phyloP scores from a whole-genome alignment of 1,284 basidiomycete species.

The Pseudozyma thailandica region DNA sequence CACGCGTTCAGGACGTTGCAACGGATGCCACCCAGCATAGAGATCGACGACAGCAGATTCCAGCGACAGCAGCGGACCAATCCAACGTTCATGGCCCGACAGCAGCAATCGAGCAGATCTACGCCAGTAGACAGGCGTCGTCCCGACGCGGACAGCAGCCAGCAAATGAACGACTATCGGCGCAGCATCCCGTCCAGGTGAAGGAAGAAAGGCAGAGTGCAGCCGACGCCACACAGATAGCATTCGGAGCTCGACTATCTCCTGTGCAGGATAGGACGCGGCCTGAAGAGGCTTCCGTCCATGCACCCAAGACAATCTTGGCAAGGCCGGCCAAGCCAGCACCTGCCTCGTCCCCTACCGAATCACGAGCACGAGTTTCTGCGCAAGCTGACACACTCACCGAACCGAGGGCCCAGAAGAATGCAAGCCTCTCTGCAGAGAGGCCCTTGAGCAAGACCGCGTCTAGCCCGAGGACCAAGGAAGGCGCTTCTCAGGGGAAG shows the following conservation, averaged over 20 bases:
- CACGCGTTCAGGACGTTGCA: conserved; percentile 9
- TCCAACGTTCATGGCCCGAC: neutral
- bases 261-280: conserved; percentile 1
- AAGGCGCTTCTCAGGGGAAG: conserved; percentile 8
- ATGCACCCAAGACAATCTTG: conserved; percentile 33
- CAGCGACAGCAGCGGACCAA: conserved; percentile 6
- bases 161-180: conserved; percentile 10
- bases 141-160: conserved; percentile 6
- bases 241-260: neutral
- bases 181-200: conserved; percentile 3
- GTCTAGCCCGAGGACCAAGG: conserved; percentile 7
- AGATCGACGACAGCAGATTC: conserved; percentile 9
- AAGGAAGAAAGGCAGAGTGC: conserved; percentile 12
- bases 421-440: conserved; percentile 3
- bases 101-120: conserved; percentile 2
- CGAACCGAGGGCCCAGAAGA: conserved; percentile 9
- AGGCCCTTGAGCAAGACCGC: conserved; percentile 4
- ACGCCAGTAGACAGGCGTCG: conserved; percentile 9
- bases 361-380: neutral
- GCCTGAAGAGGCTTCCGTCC: neutral
- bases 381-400: neutral
- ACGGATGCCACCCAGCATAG: neutral
- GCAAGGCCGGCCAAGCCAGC: conserved; percentile 19
- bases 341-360: conserved; percentile 5
- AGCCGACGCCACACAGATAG: neutral